Evolutionary conservation across 768 basidiomycete genomes (phyloP).

Genomic region (Amanita muscaria): DNA sequence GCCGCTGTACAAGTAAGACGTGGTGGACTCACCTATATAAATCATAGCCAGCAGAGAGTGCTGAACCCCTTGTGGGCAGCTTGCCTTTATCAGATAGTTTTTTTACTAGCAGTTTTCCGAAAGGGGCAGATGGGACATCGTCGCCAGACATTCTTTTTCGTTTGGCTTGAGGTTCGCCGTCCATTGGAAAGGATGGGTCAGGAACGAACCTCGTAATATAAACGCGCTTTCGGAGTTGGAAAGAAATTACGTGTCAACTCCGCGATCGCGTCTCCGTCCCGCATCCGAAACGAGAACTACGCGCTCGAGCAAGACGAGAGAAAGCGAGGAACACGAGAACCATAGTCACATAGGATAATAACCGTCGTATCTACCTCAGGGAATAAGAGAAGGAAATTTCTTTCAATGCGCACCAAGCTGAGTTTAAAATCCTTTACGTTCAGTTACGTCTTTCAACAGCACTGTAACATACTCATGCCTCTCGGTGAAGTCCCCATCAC

Average conservation of each 20-base stretch:
- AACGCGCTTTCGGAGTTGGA: constrained; percentile 30
- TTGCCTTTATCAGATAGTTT: constrained; percentile 74
- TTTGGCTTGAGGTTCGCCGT: constrained; percentile 34
- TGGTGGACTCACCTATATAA: constrained; percentile 66
- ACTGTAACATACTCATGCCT: neutral
- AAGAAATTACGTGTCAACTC: constrained; percentile 25
- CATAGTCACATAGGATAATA: too few relatives aligned
- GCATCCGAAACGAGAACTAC: too few relatives aligned
- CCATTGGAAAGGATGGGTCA: constrained; percentile 8
- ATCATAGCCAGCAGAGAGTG: constrained; percentile 90
- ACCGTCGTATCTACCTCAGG: neutral
- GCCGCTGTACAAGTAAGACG: constrained; percentile 5
- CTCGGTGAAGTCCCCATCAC: constrained; percentile 11
- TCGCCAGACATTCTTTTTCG: constrained; percentile 50
- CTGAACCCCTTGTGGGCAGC: constrained; percentile 80
- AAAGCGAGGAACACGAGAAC: too few relatives aligned
- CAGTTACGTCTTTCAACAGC: neutral
- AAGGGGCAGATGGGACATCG: constrained; percentile 27
- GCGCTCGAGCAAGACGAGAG: too few relatives aligned
- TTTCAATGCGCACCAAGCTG: neutral
- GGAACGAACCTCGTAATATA: neutral
- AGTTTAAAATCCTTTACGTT: neutral
- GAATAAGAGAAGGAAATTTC: neutral
- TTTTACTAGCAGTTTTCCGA: constrained; percentile 67
- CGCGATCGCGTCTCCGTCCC: constrained; percentile 15